Evolutionary conservation across 2,329 filamentous ascomycete genomes (phyloP).

Genomic region (Claviceps sp.): DNA sequence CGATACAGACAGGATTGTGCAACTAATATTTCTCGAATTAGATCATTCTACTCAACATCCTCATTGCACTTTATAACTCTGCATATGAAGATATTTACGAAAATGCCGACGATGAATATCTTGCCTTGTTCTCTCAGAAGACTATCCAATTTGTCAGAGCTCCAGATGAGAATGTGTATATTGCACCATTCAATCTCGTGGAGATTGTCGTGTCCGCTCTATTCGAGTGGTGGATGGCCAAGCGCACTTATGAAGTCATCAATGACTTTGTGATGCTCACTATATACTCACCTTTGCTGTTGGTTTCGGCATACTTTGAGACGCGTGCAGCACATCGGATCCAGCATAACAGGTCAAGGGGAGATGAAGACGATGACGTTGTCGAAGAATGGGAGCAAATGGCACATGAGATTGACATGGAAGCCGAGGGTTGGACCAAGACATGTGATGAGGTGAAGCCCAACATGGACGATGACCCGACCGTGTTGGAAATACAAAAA

Average conservation of each 20-base stretch:
- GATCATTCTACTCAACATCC: slow-evolving; percentile 76
- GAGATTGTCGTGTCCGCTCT: slow-evolving; percentile 70
- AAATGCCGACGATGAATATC: slow-evolving; percentile 88
- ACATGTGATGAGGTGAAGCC: slow-evolving; percentile 62
- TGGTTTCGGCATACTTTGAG: slow-evolving; percentile 65
- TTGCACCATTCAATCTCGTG: slow-evolving; percentile 86
- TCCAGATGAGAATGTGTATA: slow-evolving; percentile 96
- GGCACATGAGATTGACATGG: slow-evolving; percentile 57
- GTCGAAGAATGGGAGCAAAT: slow-evolving; percentile 91
- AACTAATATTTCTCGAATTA: slow-evolving; percentile 11
- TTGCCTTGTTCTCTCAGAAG: slow-evolving; percentile 85
- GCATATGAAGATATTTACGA: slow-evolving; percentile 91
- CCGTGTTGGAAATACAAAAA: slow-evolving; percentile 54
- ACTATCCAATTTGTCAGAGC: slow-evolving; percentile 95
- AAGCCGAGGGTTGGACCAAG: slow-evolving; percentile 75
- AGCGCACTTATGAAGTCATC: slow-evolving; percentile 56
- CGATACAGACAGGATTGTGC: background rate
- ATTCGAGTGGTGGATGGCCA: slow-evolving; percentile 93
- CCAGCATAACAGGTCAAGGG: slow-evolving; percentile 57
- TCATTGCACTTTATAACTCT: slow-evolving; percentile 94
- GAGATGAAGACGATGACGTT: slow-evolving; percentile 81
- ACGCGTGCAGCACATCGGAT: slow-evolving; percentile 53
- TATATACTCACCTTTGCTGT: slow-evolving; percentile 71
- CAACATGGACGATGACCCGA: slow-evolving; percentile 68
- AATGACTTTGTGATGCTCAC: slow-evolving; percentile 83